Evolutionary conservation across 1,284 basidiomycete genomes (phyloP), one percentile per base, ranked within the genome.

Genomic region (Ganoderma leucocontextum): DNA sequence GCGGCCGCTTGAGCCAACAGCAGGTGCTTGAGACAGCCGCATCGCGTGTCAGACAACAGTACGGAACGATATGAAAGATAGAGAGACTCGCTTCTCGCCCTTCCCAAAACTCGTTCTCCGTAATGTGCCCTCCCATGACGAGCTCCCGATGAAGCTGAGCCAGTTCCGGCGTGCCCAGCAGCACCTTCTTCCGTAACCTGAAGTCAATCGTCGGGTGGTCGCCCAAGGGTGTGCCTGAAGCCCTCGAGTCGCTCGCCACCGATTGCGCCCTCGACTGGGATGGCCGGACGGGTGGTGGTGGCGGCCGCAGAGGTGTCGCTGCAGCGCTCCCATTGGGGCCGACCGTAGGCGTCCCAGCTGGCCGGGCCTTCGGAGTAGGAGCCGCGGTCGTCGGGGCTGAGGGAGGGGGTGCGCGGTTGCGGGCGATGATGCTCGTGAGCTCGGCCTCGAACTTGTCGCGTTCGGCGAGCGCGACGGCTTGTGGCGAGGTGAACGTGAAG

Each of bases 101-200:
- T 70, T 96, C 95, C 96, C 96, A 98, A 77, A 98, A 98, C 75
- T 98, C 96, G 0, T 89, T 86, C 80, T 98, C 96, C 2, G 92
- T 92, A 38, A 98, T 94, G 73, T 95, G 92, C 35, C 91, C 91
- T 10, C 85, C 86, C 77, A 95, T 88, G 44, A 98, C 96, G 67
- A 98, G 87, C 66, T 96, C 94, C 44, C 89, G 88, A 78, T 98
- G 95, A 60, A 98, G 82, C 19, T 86, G 79, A 36, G 91, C 90
- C 63, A 98, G 84, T 64, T 94, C 92, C 0, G 93, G 86, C 71
- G 92, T 90, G 75, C 88, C 87, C 72, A 94, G 78, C 44, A 98
- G 85, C 2, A 98, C 93, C 68, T 89, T 89, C 81, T 94, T 94
- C 68, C 95, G 86, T 42, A 95, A 80, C 62, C 87, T 85, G 76